These are phyloP conservation scores for Salix purpurea DNA, from an alignment of 345 rosid species.

Conservation along the genomic window DNA sequence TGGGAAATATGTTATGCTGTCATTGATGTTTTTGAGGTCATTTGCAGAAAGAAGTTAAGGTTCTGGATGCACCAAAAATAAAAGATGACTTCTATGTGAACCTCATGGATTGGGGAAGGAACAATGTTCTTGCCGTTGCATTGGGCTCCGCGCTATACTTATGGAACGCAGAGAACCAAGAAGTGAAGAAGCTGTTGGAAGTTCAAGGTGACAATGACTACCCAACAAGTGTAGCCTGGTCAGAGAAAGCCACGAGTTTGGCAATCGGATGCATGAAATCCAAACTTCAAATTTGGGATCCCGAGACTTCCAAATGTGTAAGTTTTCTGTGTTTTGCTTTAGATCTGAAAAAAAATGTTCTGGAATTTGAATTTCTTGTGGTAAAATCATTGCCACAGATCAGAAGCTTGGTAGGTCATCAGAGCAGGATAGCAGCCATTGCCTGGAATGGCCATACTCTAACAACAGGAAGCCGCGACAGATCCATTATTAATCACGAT, in stretches of 20 bases:
- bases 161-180: constrained; percentile 32
- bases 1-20: neutral
- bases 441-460: constrained; percentile 40
- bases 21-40: neutral
- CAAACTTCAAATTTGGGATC: constrained; percentile 42
- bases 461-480: constrained; percentile 50
- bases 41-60: constrained; percentile 33
- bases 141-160: constrained; percentile 35
- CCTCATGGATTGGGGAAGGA: constrained; percentile 45
- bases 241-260: constrained; percentile 32
- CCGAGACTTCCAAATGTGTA: constrained; percentile 46
- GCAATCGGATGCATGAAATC: constrained; percentile 40
- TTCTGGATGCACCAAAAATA: constrained; percentile 47
- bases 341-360: neutral
- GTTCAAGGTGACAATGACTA: constrained; percentile 21
- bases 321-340: neutral
- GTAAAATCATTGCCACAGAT: constrained; percentile 19
- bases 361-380: neutral
- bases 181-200: constrained; percentile 16
- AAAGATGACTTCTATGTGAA: constrained; percentile 38
- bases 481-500: constrained; percentile 43
- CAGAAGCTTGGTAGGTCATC: constrained; percentile 39
- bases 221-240: constrained; percentile 49
- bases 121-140: constrained; percentile 43
- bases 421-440: constrained; percentile 29